A percentile compares a stretch with the other conserved stretches of the same genome.
These are phyloP conservation scores for Cucurbita maxima DNA, from an alignment of 306 rosid genomes.

Conservation along the genomic window DNA sequence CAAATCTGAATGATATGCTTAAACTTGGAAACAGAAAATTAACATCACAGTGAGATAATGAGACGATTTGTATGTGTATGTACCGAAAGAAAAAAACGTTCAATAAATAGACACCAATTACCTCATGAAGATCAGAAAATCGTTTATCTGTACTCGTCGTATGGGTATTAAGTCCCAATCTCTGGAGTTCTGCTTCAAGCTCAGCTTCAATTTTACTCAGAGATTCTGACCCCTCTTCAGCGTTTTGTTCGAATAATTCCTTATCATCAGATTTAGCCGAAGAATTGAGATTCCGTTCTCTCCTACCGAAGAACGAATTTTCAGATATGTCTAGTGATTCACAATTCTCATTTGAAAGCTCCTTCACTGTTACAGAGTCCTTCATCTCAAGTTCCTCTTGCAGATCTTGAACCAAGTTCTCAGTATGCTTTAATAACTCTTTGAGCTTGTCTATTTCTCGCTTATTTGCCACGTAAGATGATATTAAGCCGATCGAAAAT, in stretches of 20 bases:
- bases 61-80: not conserved
- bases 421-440: constrained; percentile 46
- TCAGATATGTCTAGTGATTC: constrained; percentile 36
- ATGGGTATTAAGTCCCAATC: constrained; percentile 56
- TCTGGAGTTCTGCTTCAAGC: constrained; percentile 96
- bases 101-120: constrained; percentile 11
- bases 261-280: constrained; percentile 15
- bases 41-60: not conserved
- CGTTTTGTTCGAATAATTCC: constrained; percentile 28
- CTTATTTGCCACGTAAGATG: constrained; percentile 31
- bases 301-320: constrained; percentile 23
- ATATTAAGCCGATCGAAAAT: constrained; percentile 52
- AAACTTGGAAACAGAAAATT: not conserved
- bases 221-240: constrained; percentile 40
- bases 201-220: constrained; percentile 91
- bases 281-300: constrained; percentile 25
- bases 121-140: constrained; percentile 53
- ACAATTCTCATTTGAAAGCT: constrained; percentile 42
- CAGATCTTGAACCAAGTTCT: constrained; percentile 76
- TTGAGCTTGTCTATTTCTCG: constrained; percentile 43
- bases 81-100: not conserved
- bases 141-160: constrained; percentile 29
- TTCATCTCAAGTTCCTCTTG: constrained; percentile 90
- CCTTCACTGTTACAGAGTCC: constrained; percentile 68
- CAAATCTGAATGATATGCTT: not conserved